A percentile compares a stretch with the other conserved stretches of the same genome.
Evolutionary conservation across 257 asterid genomes (phyloP).

Genomic region (Salvia miltiorrhiza): DNA sequence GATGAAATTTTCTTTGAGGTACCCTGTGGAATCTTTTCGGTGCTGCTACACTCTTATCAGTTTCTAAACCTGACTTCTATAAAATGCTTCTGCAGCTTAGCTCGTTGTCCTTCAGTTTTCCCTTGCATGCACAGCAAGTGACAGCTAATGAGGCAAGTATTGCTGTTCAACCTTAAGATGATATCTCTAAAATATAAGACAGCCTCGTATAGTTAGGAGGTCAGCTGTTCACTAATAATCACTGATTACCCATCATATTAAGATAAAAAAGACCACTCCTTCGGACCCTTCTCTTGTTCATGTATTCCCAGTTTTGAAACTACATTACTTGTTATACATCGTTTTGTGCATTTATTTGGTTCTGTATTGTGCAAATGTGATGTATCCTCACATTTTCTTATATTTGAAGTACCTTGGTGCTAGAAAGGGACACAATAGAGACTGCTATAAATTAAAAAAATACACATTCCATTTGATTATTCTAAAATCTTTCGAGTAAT

Average conservation of each 20-base stretch:
- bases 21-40: background rate
- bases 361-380: no score
- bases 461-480: background rate
- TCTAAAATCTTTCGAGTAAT: background rate
- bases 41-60: conserved; percentile 6
- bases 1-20: conserved; percentile 78
- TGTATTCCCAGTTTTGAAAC: background rate
- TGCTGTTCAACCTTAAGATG: background rate
- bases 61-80: conserved; percentile 11
- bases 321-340: background rate
- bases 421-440: background rate
- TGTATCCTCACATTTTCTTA: background rate
- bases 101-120: conserved; percentile 85
- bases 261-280: background rate
- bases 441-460: background rate
- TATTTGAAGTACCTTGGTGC: background rate
- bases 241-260: background rate
- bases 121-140: conserved; percentile 56
- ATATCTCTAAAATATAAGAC: background rate
- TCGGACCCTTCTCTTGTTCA: background rate
- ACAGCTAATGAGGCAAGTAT: conserved; percentile 62
- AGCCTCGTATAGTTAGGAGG: background rate
- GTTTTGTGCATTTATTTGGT: background rate
- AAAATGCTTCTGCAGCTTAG: conserved; percentile 62
- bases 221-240: background rate